Percentiles rank a stretch among this genome's conserved stretches.
Evolutionary conservation across 495 filamentous ascomycete species (phyloP).

Genomic region (Astrothelium subdiscretum): DNA sequence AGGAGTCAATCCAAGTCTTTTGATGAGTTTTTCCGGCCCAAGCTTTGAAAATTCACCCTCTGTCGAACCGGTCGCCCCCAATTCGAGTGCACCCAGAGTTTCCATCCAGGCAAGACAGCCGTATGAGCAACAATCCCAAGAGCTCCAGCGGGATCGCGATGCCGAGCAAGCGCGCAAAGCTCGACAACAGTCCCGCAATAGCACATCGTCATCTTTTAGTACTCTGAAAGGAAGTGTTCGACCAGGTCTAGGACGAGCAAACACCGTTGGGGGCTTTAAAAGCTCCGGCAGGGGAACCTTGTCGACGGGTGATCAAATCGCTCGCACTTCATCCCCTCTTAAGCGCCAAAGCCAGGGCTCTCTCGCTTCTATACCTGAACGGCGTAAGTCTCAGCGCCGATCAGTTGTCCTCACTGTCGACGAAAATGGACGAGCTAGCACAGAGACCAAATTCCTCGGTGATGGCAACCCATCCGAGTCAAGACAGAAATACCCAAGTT

Average conservation of each 20-base stretch:
- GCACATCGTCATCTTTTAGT: slow-evolving; percentile 14
- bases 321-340: slow-evolving; percentile 18
- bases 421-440: slow-evolving; percentile 27
- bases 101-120: slow-evolving; percentile 12
- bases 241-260: slow-evolving; percentile 20
- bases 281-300: slow-evolving; percentile 9
- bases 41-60: not conserved
- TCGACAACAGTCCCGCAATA: slow-evolving; percentile 21
- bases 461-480: slow-evolving; percentile 15
- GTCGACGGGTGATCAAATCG: slow-evolving; percentile 2
- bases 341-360: slow-evolving; percentile 13
- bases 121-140: slow-evolving; percentile 20
- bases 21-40: slow-evolving; percentile 23
- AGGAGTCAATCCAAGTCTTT: slow-evolving; percentile 23
- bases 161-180: slow-evolving; percentile 3
- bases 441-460: slow-evolving; percentile 22
- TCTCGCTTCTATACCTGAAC: slow-evolving; percentile 21
- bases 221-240: slow-evolving; percentile 6
- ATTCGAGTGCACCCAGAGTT: slow-evolving; percentile 4
- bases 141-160: slow-evolving; percentile 19
- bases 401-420: slow-evolving; percentile 26
- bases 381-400: slow-evolving; percentile 19
- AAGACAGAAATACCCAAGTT: slow-evolving; percentile 22
- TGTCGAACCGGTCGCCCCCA: not conserved
- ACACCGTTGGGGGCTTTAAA: slow-evolving; percentile 22